A percentile compares a stretch with the other conserved stretches of the same genome.
Evolutionary conservation across 2,329 filamentous ascomycete genomes (phyloP).

Genomic region (Pseudopithomyces chartarum): DNA sequence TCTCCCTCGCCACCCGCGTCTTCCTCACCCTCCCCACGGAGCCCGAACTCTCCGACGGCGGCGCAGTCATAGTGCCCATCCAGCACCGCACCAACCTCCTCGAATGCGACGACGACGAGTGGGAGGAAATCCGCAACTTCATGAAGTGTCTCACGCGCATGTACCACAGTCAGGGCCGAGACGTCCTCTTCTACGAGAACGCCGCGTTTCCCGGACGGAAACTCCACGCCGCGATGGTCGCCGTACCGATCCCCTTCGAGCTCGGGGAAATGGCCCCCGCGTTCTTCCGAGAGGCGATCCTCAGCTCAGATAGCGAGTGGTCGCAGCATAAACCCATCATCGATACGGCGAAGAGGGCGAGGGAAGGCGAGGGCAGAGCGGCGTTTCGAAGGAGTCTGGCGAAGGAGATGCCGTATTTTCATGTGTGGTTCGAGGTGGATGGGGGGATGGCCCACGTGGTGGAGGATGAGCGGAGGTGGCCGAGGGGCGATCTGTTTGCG

Average conservation of each 20-base stretch:
- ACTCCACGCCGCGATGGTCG: slow-evolving; percentile 83
- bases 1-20: slow-evolving; percentile 83
- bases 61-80: slow-evolving; percentile 86
- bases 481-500: slow-evolving; percentile 88
- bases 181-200: slow-evolving; percentile 98
- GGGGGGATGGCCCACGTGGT: slow-evolving; percentile 92
- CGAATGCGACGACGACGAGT: slow-evolving; percentile 99
- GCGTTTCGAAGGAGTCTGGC: slow-evolving; percentile 84
- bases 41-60: slow-evolving; percentile 82
- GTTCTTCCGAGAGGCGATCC: slow-evolving; percentile 93
- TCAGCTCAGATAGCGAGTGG: slow-evolving; percentile 90
- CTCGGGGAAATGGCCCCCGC: slow-evolving; percentile 91
- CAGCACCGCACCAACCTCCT: slow-evolving; percentile 86
- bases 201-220: slow-evolving; percentile 79
- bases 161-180: slow-evolving; percentile 91
- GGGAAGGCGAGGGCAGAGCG: slow-evolving; percentile 73
- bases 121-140: slow-evolving; percentile 98
- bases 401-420: slow-evolving; percentile 98
- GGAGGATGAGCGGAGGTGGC: slow-evolving; percentile 85
- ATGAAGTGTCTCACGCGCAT: slow-evolving; percentile 95
- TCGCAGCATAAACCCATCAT: slow-evolving; percentile 93
- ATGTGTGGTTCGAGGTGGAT: slow-evolving; percentile 91
- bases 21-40: slow-evolving; percentile 89
- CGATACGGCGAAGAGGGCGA: slow-evolving; percentile 72
- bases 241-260: slow-evolving; percentile 84